These are phyloP conservation scores for Rhexocercosporidium sp. DNA, from an alignment of 2,329 filamentous ascomycete genomes.

Conservation along the genomic window DNA sequence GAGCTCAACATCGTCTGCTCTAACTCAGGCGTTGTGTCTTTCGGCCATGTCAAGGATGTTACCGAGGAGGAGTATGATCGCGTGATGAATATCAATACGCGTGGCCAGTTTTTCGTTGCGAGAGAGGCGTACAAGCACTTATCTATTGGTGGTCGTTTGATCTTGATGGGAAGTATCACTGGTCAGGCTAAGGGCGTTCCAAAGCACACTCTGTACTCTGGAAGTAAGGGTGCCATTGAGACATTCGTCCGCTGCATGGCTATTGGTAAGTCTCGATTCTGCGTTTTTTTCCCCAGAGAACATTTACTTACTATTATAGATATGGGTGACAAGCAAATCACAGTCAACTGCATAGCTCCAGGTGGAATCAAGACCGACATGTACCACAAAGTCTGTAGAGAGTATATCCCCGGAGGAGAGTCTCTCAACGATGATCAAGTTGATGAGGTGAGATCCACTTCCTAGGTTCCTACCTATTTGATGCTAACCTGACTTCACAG, in stretches of 20 bases:
- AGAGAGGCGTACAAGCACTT: constrained; percentile 76
- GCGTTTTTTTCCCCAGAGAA: not conserved
- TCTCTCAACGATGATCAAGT: constrained; percentile 61
- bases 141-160: constrained; percentile 71
- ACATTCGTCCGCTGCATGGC: constrained; percentile 78
- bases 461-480: not conserved
- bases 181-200: constrained; percentile 70
- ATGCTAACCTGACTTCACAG: constrained; percentile 41
- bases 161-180: constrained; percentile 76
- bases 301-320: constrained; percentile 60
- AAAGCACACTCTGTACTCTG: constrained; percentile 76
- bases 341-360: constrained; percentile 70
- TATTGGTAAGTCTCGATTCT: constrained; percentile 54
- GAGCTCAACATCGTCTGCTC: constrained; percentile 41
- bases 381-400: constrained; percentile 70
- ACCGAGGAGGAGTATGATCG: constrained; percentile 40
- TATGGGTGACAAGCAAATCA: constrained; percentile 67
- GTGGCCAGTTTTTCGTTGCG: constrained; percentile 77
- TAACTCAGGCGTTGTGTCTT: constrained; percentile 59
- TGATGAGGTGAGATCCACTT: constrained; percentile 49
- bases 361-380: constrained; percentile 71
- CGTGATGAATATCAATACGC: constrained; percentile 69
- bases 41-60: constrained; percentile 39
- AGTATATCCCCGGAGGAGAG: constrained; percentile 64
- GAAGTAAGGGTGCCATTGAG: constrained; percentile 77